phyloP scores from a whole-genome alignment of 2,329 filamentous ascomycete genomes.

The Scopulariopsis brevicaulis region DNA sequence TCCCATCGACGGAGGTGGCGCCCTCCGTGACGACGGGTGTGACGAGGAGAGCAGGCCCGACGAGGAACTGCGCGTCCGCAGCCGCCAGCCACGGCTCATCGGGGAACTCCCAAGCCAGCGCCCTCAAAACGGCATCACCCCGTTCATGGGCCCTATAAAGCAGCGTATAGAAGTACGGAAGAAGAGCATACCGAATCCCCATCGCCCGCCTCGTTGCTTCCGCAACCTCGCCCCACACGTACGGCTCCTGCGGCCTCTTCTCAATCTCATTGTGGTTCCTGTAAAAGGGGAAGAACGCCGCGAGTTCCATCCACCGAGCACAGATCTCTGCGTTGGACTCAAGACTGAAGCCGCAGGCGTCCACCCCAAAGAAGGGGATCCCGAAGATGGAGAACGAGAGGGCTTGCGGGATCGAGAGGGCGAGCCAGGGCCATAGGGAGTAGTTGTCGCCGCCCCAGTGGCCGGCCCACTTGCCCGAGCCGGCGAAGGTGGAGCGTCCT shows the following conservation, averaged over 20 bases:
- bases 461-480: constrained; percentile 62
- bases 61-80: constrained; percentile 39
- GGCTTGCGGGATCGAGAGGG: constrained; percentile 66
- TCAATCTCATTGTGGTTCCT: constrained; percentile 52
- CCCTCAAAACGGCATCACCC: constrained; percentile 56
- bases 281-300: constrained; percentile 62
- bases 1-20: constrained; percentile 29
- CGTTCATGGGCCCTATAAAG: constrained; percentile 46
- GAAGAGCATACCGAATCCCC: constrained; percentile 59
- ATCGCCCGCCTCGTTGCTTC: constrained; percentile 57
- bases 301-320: constrained; percentile 56
- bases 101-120: constrained; percentile 63
- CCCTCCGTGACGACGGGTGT: constrained; percentile 34
- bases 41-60: constrained; percentile 34
- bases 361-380: constrained; percentile 57
- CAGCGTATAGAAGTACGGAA: constrained; percentile 75
- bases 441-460: constrained; percentile 77
- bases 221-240: constrained; percentile 53
- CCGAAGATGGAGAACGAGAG: constrained; percentile 63
- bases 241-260: constrained; percentile 50
- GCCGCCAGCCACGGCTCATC: constrained; percentile 29
- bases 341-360: constrained; percentile 66
- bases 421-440: constrained; percentile 63
- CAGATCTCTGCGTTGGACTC: constrained; percentile 54
- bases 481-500: constrained; percentile 69